These are phyloP conservation scores for Capsicum chinense DNA, from an alignment of 257 asterid genomes.

Conservation along the genomic window DNA sequence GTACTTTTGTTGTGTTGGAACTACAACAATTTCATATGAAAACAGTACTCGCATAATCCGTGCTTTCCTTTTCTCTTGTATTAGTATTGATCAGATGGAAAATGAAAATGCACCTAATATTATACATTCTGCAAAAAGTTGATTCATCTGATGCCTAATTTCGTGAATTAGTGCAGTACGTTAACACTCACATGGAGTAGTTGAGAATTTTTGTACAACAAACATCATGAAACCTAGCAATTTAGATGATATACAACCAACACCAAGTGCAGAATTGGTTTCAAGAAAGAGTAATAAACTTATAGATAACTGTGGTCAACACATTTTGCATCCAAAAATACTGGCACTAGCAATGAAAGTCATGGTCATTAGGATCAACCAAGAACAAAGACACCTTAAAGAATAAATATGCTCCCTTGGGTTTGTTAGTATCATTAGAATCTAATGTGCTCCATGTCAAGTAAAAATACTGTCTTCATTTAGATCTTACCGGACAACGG, in stretches of 20 bases:
- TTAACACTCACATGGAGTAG: not conserved
- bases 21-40: not conserved
- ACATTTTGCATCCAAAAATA: slow-evolving; percentile 13
- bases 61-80: not conserved
- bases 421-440: slow-evolving; percentile 13
- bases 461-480: slow-evolving; percentile 16
- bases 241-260: slow-evolving; percentile 9
- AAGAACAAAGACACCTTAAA: slow-evolving; percentile 30
- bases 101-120: slow-evolving; percentile 19
- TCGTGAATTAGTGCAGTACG: not conserved
- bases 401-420: not conserved
- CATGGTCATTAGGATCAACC: slow-evolving; percentile 38
- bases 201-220: not conserved
- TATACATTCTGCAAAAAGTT: not conserved
- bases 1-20: not conserved
- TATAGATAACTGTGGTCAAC: not conserved
- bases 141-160: not conserved
- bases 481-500: not conserved
- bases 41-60: not conserved
- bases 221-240: not conserved
- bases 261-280: not conserved
- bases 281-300: not conserved
- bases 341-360: slow-evolving; percentile 29
- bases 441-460: slow-evolving; percentile 25
- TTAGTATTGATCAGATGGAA: slow-evolving; percentile 29